Evolutionary conservation across 2,329 filamentous ascomycete species (phyloP).

Genomic region (Paracamarosporium sp.): DNA sequence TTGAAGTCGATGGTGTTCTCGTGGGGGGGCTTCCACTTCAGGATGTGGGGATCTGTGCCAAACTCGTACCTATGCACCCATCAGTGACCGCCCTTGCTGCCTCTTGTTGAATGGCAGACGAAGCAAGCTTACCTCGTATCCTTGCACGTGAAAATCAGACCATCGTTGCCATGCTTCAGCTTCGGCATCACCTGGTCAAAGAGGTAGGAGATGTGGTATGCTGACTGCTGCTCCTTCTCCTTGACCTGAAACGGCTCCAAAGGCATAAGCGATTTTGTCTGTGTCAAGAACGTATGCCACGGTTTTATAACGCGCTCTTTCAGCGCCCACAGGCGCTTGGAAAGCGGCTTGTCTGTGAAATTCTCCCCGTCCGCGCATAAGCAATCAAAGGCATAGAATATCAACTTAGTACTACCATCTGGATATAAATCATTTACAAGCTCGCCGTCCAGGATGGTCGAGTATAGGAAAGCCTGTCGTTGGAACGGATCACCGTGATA

Average conservation of each 20-base stretch:
- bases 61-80: conserved; percentile 69
- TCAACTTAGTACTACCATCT: conserved; percentile 69
- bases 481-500: conserved; percentile 65
- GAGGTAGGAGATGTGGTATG: conserved; percentile 79
- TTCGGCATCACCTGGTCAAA: conserved; percentile 84
- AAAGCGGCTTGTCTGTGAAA: conserved; percentile 79
- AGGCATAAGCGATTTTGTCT: conserved; percentile 56
- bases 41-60: conserved; percentile 89
- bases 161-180: conserved; percentile 92
- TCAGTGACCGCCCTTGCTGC: neutral
- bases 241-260: conserved; percentile 82
- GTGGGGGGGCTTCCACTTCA: conserved; percentile 96
- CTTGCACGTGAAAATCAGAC: conserved; percentile 96
- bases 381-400: conserved; percentile 93
- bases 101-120: neutral
- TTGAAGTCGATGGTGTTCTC: conserved; percentile 97
- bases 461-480: conserved; percentile 70
- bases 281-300: conserved; percentile 65
- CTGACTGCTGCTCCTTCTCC: conserved; percentile 88
- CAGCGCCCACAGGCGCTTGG: conserved; percentile 90
- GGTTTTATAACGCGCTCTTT: conserved; percentile 77
- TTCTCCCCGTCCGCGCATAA: conserved; percentile 79
- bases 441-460: conserved; percentile 90
- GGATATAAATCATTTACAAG: conserved; percentile 80
- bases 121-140: conserved; percentile 62